Percentiles rank a stretch among this genome's conserved stretches.
These are phyloP conservation scores for Morella rubra DNA, from an alignment of 306 rosid genomes.

Conservation along the genomic window DNA sequence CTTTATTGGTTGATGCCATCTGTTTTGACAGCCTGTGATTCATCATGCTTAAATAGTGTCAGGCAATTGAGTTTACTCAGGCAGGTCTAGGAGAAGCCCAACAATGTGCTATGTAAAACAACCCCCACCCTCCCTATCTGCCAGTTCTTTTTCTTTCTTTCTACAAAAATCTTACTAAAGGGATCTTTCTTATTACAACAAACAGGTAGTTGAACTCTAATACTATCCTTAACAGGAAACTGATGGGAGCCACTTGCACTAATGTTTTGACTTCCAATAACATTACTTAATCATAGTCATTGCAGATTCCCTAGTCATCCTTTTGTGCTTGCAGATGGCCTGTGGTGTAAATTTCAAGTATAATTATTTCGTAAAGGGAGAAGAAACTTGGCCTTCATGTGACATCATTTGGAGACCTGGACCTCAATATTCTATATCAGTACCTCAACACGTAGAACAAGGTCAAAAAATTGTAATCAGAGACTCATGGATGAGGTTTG, in stretches of 20 bases:
- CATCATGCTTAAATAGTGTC: not conserved
- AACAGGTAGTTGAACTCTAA: not conserved
- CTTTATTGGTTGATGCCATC: not conserved
- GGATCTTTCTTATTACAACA: not conserved
- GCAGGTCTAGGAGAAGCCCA: not conserved
- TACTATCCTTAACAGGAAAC: constrained; percentile 11
- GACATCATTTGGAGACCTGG: constrained; percentile 86
- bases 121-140: not conserved
- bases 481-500: constrained; percentile 79
- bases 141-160: not conserved
- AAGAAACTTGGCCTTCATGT: constrained; percentile 54
- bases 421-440: constrained; percentile 80
- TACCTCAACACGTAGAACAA: constrained; percentile 48
- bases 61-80: not conserved
- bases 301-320: constrained; percentile 20
- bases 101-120: not conserved
- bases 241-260: constrained; percentile 12
- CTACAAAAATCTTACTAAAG: not conserved
- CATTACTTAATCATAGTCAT: constrained; percentile 18
- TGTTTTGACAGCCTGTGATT: not conserved
- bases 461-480: constrained; percentile 53
- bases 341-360: constrained; percentile 74
- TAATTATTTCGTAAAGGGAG: constrained; percentile 75
- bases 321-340: constrained; percentile 56
- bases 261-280: constrained; percentile 20